Evolutionary conservation across 306 rosid genomes (phyloP), one percentile per base, ranked within the genome.

Genomic region (Quercus robur): DNA sequence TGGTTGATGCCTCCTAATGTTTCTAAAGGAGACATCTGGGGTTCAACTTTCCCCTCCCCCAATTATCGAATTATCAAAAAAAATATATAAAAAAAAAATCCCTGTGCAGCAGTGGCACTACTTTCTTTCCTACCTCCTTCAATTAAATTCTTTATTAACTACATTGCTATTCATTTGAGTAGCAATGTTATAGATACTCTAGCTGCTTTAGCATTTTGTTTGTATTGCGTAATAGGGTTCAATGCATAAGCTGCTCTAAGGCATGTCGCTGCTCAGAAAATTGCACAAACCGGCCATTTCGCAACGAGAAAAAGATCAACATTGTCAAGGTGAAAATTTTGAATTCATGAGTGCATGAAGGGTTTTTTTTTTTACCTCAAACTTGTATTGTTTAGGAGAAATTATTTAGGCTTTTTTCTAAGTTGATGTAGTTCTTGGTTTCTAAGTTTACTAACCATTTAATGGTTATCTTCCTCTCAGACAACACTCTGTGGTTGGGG

Each of bases 401-500:
- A 54, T 82, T 56, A 56, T 26, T 56, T 31, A 64, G 44, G 28
- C 61, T 21, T 54, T 28, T 73, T 80, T 26, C 28, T 26, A 26
- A 1, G 69, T 35, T 26, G 54, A 4, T 2, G 41, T 18, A 19
- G 49, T 56, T 25, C 13, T 77, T 73, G 28, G 18, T 73, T 38
- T 0, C 62, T 4, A 68, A 61, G 57, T 55, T 74, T 6, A 11
- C 38, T 63, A 52, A 76, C 51, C 21, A 54, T 58, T 74, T 46
- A 52, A 64, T 70, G 73, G 19, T 77, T 69, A 30, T 57, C n/a
- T 80, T 73, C 66, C 75, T 77, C 78, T 68, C 94, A 94, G 99
- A 94, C 98, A 19, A 89, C 84, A 83, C 88, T 82, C 70, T 94
- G 99, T 85, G 99, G 99, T 76, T 94, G 99, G 99, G 99, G 99